phyloP scores from a whole-genome alignment of 2,329 filamentous ascomycete species.

The Cordyceps fumosorosea region DNA sequence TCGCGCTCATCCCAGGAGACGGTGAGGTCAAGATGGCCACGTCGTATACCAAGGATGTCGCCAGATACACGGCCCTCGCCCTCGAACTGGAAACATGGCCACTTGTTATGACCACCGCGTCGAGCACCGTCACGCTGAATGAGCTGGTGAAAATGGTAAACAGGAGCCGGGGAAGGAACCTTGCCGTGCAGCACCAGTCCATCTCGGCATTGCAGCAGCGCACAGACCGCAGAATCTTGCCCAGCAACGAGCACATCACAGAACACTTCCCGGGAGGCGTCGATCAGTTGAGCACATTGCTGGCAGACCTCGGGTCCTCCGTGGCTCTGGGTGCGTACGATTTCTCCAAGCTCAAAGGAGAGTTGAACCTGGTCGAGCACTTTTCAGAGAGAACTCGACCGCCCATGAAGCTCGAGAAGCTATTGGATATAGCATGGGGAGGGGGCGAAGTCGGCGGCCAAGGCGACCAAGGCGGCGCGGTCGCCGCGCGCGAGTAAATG shows the following conservation, averaged over 20 bases:
- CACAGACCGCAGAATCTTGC: constrained; percentile 18
- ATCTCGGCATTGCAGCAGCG: constrained; percentile 20
- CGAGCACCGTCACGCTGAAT: constrained; percentile 24
- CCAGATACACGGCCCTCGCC: constrained; percentile 24
- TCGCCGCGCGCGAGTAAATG: not conserved
- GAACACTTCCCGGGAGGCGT: constrained; percentile 23
- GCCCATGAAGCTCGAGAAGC: not conserved
- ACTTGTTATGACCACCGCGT: constrained; percentile 21
- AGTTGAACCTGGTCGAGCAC: constrained; percentile 19
- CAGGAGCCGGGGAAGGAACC: constrained; percentile 23
- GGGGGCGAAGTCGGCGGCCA: not conserved
- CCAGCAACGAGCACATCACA: constrained; percentile 22
- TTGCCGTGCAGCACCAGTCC: constrained; percentile 23
- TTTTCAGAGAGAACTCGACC: constrained; percentile 14
- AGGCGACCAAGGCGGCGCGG: no score
- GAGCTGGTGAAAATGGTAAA: constrained; percentile 25
- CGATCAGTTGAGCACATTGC: constrained; percentile 20
- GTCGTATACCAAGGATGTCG: constrained; percentile 25
- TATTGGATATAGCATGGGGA: not conserved
- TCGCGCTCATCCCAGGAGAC: constrained; percentile 24
- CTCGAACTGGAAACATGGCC: constrained; percentile 26
- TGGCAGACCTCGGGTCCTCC: constrained; percentile 25
- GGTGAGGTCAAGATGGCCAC: constrained; percentile 26
- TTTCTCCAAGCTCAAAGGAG: constrained; percentile 16
- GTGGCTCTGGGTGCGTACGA: constrained; percentile 26